phyloP scores from a whole-genome alignment of 306 rosid species.

The Prinsepia uniflora region DNA sequence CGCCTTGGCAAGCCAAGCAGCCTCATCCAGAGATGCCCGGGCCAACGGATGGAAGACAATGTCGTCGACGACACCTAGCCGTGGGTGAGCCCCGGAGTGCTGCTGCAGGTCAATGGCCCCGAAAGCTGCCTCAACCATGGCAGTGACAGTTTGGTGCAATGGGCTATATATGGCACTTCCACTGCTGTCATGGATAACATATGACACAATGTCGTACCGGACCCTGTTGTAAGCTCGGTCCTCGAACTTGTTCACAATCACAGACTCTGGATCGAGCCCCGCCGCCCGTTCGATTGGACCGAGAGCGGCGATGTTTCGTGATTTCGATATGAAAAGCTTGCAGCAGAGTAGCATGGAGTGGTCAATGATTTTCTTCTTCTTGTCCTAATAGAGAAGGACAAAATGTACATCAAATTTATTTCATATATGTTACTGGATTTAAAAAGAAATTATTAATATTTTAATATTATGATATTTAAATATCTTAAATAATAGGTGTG shows the following conservation, averaged over 20 bases:
- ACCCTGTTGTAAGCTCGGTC: slow-evolving; percentile 67
- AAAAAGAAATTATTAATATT: too few relatives aligned
- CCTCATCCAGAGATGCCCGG: slow-evolving; percentile 58
- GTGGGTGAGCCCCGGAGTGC: slow-evolving; percentile 83
- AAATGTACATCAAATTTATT: background rate
- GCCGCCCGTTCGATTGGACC: slow-evolving; percentile 69
- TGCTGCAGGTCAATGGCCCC: slow-evolving; percentile 52
- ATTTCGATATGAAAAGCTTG: slow-evolving; percentile 62
- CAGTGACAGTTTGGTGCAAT: slow-evolving; percentile 54
- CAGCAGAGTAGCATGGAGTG: slow-evolving; percentile 64
- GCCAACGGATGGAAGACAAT: slow-evolving; percentile 76
- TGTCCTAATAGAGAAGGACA: slow-evolving; percentile 33
- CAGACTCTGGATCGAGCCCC: slow-evolving; percentile 45
- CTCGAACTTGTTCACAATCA: slow-evolving; percentile 52
- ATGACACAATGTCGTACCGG: slow-evolving; percentile 64
- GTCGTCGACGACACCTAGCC: slow-evolving; percentile 76
- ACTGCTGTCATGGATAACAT: slow-evolving; percentile 54
- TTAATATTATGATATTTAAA: too few relatives aligned
- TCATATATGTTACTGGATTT: background rate
- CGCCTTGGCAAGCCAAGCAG: slow-evolving; percentile 79
- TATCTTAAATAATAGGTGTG: too few relatives aligned
- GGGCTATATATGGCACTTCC: slow-evolving; percentile 74
- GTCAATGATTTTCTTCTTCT: slow-evolving; percentile 53
- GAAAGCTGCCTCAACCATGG: slow-evolving; percentile 76
- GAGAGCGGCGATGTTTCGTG: slow-evolving; percentile 51